Evolutionary conservation across 768 basidiomycete genomes (phyloP).

Genomic region (Suillus placidus): DNA sequence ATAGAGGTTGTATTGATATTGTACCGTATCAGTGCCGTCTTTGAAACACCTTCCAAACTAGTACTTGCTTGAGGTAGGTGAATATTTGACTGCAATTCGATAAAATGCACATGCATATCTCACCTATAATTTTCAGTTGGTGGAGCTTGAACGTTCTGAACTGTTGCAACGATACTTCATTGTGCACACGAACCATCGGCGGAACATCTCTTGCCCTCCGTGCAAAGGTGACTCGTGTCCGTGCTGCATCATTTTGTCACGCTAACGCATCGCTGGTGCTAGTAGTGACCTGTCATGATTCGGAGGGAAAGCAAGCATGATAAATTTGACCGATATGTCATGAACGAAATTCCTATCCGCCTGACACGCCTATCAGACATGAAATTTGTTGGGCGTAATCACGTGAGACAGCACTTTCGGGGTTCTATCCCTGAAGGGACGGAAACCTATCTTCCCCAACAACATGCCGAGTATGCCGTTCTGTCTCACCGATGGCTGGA

Average conservation of each 20-base stretch:
- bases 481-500: conserved; percentile 7
- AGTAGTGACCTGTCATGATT: not conserved
- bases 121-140: too few species aligned
- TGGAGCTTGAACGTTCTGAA: too few species aligned
- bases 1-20: too few species aligned
- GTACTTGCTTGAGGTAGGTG: too few species aligned
- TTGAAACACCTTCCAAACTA: too few species aligned
- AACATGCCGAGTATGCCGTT: not conserved
- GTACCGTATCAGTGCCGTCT: too few species aligned
- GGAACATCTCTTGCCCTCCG: not conserved
- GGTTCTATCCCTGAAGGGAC: not conserved
- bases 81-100: too few species aligned
- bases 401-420: not conserved
- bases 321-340: not conserved
- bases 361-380: not conserved
- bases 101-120: too few species aligned
- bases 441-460: not conserved
- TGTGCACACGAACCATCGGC: not conserved
- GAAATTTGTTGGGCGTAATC: not conserved
- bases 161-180: not conserved
- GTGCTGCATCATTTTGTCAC: not conserved
- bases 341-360: conserved; percentile 5
- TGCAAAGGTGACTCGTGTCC: not conserved
- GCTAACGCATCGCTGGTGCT: not conserved
- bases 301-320: not conserved